Conservation (phyloP, 495 filamentous ascomycete genomes). For the Astrothelium macrocarpum region DNA sequence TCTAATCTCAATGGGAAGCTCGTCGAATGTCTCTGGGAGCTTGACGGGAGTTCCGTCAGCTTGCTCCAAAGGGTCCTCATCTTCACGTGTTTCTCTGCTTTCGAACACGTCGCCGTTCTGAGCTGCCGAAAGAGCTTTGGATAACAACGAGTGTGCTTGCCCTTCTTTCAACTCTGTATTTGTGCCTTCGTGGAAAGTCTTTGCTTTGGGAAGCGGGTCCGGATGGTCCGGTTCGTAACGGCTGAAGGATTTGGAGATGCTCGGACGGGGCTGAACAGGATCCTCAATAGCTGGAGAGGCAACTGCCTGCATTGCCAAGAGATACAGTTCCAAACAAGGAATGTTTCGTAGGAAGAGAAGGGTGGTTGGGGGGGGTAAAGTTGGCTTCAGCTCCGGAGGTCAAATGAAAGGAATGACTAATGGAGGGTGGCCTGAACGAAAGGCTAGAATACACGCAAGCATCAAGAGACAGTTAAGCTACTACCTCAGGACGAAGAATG, state of each 20-base stretch:
- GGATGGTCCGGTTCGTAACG: constrained; percentile 35
- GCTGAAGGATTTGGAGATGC: constrained; percentile 44
- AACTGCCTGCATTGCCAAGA: background rate
- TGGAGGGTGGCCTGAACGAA: background rate
- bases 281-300: background rate
- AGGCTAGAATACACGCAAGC: background rate
- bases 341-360: background rate
- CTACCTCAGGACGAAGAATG: too few species aligned
- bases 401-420: background rate
- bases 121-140: background rate
- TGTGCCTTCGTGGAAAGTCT: background rate
- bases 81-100: constrained; percentile 32
- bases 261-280: background rate
- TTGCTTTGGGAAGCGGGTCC: constrained; percentile 31
- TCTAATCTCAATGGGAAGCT: constrained; percentile 84
- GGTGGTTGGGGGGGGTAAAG: background rate
- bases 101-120: constrained; percentile 32
- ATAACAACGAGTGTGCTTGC: background rate
- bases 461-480: background rate
- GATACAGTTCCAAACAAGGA: background rate
- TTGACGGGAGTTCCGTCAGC: constrained; percentile 37
- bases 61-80: constrained; percentile 38
- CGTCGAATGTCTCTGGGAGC: constrained; percentile 59
- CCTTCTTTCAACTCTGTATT: background rate
- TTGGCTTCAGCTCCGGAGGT: background rate